Evolutionary conservation across 2,329 filamentous ascomycete species (phyloP).

Genomic region (Beauveria sp.): DNA sequence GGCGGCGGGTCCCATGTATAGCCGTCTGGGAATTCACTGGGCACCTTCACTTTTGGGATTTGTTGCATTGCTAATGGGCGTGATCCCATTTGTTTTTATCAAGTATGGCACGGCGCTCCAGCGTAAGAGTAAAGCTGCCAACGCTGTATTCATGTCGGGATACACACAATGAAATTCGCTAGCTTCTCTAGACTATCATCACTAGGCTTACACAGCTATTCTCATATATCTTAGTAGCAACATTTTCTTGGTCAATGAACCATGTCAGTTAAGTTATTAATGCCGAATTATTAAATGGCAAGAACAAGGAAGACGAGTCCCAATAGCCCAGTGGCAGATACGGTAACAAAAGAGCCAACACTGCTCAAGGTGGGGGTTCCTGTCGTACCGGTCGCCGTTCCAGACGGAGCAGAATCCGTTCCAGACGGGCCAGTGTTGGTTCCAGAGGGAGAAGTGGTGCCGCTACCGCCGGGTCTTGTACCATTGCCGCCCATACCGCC

Average conservation of each 20-base stretch:
- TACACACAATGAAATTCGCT: background rate
- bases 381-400: background rate
- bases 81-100: constrained; percentile 8
- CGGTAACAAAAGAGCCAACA: background rate
- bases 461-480: background rate
- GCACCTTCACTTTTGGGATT: constrained; percentile 28
- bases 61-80: constrained; percentile 15
- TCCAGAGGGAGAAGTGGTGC: background rate
- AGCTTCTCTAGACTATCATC: too few relatives aligned
- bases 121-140: background rate
- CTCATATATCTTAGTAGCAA: too few relatives aligned
- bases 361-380: background rate
- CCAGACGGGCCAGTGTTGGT: background rate
- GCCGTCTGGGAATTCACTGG: constrained; percentile 26
- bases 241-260: too few relatives aligned
- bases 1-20: constrained; percentile 25
- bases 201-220: too few relatives aligned
- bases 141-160: background rate
- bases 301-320: background rate
- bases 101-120: background rate
- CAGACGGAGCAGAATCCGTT: background rate
- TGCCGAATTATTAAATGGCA: background rate
- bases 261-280: background rate
- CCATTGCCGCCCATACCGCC: background rate
- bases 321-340: background rate